phyloP scores from a whole-genome alignment of 768 basidiomycete species.

The Pisolithus tinctorius region DNA sequence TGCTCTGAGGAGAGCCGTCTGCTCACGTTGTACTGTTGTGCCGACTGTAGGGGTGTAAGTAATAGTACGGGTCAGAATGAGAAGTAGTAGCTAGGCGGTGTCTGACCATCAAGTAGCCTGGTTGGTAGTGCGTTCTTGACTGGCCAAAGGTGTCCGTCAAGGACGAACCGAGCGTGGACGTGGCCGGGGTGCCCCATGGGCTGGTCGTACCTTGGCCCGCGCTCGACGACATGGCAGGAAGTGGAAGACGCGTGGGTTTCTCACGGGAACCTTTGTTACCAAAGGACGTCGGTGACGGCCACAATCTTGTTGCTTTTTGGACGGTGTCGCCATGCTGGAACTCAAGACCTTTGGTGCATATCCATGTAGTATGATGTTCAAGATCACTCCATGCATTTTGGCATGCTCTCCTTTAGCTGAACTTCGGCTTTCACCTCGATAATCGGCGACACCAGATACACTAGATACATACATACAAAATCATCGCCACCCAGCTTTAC shows the following conservation, averaged over 20 bases:
- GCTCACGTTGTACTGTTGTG: constrained; percentile 52
- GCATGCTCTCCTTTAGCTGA: no score
- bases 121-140: constrained; percentile 71
- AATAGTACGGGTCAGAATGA: not conserved
- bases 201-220: constrained; percentile 37
- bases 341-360: no score
- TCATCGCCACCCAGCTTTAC: no score
- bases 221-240: constrained; percentile 29
- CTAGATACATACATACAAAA: no score
- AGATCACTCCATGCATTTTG: no score
- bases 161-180: constrained; percentile 40
- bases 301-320: no score
- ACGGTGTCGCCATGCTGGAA: no score
- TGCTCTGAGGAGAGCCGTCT: not conserved
- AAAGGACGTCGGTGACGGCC: no score
- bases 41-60: constrained; percentile 36
- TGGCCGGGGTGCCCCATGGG: constrained; percentile 46
- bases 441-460: no score
- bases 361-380: no score
- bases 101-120: constrained; percentile 74
- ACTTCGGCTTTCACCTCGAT: no score
- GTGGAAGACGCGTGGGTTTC: not conserved
- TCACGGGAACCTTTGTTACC: no score
- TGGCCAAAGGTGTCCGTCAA: constrained; percentile 65
- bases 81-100: not conserved